Conservation (phyloP, 208 protist species). For the Herpetomonas samuelpessoai region DNA sequence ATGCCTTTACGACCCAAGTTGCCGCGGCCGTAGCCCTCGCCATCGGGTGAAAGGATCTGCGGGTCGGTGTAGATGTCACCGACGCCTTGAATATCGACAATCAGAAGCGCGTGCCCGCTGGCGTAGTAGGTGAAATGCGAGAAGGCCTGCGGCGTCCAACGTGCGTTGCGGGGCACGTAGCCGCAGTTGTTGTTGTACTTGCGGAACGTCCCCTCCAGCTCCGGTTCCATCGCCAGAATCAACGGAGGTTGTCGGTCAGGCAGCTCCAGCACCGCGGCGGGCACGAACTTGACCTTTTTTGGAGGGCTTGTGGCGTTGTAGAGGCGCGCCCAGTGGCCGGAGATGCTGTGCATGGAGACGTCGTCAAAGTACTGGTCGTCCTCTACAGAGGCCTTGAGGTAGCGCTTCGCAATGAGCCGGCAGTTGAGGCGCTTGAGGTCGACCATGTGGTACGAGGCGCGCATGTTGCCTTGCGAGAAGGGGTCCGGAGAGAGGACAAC, state of each 20-base stretch:
- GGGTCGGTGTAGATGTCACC: conserved; percentile 90
- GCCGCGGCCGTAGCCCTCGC: conserved; percentile 74
- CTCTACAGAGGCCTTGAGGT: conserved; percentile 47
- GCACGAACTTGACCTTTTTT: conserved; percentile 74
- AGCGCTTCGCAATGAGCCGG: conserved; percentile 71
- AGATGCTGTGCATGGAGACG: conserved; percentile 80
- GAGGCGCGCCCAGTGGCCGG: conserved; percentile 69
- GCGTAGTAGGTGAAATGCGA: conserved; percentile 89
- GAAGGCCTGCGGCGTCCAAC: conserved; percentile 89
- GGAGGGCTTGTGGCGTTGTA: conserved; percentile 62
- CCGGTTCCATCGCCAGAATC: conserved; percentile 71
- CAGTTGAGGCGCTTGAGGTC: conserved; percentile 70
- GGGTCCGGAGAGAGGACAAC: conserved; percentile 61
- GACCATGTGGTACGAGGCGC: conserved; percentile 80
- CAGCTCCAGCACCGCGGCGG: conserved; percentile 69
- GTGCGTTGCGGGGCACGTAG: conserved; percentile 60
- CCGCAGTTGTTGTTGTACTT: conserved; percentile 94
- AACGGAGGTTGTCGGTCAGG: conserved; percentile 52
- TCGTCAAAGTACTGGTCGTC: conserved; percentile 84
- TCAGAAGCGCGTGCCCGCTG: conserved; percentile 60
- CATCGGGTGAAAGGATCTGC: conserved; percentile 83
- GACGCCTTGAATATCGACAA: conserved; percentile 91
- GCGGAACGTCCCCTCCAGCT: conserved; percentile 69
- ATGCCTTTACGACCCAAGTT: conserved; percentile 82
- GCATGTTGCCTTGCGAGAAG: conserved; percentile 80